Percentiles rank a stretch among this genome's conserved stretches.
Evolutionary conservation across 192 early-diverging fungal genomes (phyloP).

Genomic region (Coemansia sp.): DNA sequence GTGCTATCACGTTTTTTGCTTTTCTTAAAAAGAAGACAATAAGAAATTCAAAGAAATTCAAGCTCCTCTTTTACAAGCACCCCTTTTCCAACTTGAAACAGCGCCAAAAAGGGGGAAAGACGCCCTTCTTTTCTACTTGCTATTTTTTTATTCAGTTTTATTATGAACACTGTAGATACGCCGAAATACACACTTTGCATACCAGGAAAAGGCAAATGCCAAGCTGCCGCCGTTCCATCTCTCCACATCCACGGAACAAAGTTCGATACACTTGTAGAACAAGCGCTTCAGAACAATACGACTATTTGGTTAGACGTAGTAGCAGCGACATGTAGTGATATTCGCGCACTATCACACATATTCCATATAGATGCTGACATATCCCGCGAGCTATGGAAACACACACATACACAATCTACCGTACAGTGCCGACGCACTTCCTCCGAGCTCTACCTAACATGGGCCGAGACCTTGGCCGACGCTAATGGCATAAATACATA

Average conservation of each 20-base stretch:
- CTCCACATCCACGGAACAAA: background rate
- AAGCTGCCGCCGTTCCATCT: background rate
- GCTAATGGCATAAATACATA: background rate
- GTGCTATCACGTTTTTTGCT: background rate
- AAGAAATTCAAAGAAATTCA: background rate
- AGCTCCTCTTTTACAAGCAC: background rate
- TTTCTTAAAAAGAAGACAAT: background rate
- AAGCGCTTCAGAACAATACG: background rate
- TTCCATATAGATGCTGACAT: background rate
- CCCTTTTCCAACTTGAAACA: background rate
- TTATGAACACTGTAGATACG: background rate
- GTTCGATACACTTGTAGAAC: background rate
- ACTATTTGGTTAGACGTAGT: conserved; percentile 5
- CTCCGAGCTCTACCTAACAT: background rate
- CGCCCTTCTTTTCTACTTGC: background rate
- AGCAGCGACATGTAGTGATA: background rate
- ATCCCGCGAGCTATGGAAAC: background rate
- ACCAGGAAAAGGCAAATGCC: conserved; percentile 8
- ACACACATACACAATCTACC: background rate
- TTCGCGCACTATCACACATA: background rate
- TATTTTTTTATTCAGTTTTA: background rate
- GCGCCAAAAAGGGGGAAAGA: background rate
- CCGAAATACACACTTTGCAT: conserved; percentile 8
- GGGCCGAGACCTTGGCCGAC: background rate
- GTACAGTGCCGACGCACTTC: background rate